Evolutionary conservation across 2,329 filamentous ascomycete genomes (phyloP).

Genomic region (Trichoderma simmonsii): DNA sequence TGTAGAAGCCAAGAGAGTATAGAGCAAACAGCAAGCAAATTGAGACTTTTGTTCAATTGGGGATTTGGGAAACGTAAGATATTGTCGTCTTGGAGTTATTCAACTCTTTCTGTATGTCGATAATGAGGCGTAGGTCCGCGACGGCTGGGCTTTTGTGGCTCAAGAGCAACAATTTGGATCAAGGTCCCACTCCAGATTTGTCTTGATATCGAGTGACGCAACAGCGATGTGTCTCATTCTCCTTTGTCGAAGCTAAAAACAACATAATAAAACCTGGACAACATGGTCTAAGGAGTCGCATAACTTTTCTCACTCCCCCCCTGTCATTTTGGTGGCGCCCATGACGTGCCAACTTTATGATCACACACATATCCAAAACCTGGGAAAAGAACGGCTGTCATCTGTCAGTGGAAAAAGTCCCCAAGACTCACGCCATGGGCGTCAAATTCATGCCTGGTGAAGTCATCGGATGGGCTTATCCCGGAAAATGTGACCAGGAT

Average conservation of each 20-base stretch:
- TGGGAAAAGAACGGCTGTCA: background rate
- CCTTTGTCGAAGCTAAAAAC: background rate
- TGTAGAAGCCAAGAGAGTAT: background rate
- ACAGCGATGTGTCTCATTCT: constrained; percentile 1
- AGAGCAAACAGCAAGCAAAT: background rate
- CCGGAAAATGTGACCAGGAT: background rate
- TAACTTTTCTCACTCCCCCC: background rate
- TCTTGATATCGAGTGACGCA: constrained; percentile 8
- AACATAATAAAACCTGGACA: background rate
- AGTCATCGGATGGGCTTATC: background rate
- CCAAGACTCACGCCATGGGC: background rate
- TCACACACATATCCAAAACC: background rate
- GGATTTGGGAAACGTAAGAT: background rate
- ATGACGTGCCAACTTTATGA: constrained; percentile 2
- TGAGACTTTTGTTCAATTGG: background rate
- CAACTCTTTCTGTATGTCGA: background rate
- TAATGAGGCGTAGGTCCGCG: constrained; percentile 6
- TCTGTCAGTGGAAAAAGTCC: background rate
- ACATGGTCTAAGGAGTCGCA: background rate
- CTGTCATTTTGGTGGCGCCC: constrained; percentile 1
- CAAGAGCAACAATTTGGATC: constrained; percentile 8
- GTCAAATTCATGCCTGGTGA: background rate
- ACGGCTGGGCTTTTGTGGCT: constrained; percentile 14
- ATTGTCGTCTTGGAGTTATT: constrained; percentile 2
- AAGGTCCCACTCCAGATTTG: background rate